Evolutionary conservation across 1,139 yeast genomes (phyloP), one percentile per base, ranked within the genome.

Genomic region (Eremothecium sinecaudum): DNA sequence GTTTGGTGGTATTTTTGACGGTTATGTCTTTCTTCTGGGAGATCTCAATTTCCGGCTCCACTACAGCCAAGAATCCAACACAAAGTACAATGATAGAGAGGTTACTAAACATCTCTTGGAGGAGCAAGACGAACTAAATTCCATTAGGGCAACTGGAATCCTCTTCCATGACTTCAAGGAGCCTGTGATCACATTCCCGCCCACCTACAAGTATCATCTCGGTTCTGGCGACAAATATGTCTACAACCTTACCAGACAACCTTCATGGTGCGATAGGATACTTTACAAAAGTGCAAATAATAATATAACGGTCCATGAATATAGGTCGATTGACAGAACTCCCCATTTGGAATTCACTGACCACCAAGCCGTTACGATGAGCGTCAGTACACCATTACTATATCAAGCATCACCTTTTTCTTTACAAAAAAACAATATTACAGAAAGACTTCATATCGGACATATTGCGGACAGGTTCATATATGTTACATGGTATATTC

Each of bases 221-320:
- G 66, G 73, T 0, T 65, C 66, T 5, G 60, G 62, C n/a, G 26
- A 32, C n/a, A 11, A 18, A 5, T n/a, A n/a, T n/a, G 11, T 16
- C 4, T 80, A 71, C 54, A 71, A 73, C 43, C 34, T 56, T 4
- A 77, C 74, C 43, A 61, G 95, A 38, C 63, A 66, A 2, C 93
- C 95, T 0, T 79, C 94, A 3, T 86, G 94, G 94, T 84, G 95
- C 56, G 96, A 86, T 53, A 62, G 96, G 34, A 72, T 86, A 3
- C 53, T 86, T 29, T 75, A 76, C 48, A 53, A 56, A 11, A 14
- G 26, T 10, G 44, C 42, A 2, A 35, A 39, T 2, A 48, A 43
- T 4, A 21, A 24, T 2, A 26, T 37, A 3, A 33, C 22, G 1
- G 23, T 31, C 4, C 29, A 40, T 4, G 6, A 35, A 3, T 61